Percentiles rank a stretch among this genome's conserved stretches.
These are phyloP conservation scores for Globisporangium emineosum DNA, from an alignment of 352 stramenopile species.

Conservation along the genomic window DNA sequence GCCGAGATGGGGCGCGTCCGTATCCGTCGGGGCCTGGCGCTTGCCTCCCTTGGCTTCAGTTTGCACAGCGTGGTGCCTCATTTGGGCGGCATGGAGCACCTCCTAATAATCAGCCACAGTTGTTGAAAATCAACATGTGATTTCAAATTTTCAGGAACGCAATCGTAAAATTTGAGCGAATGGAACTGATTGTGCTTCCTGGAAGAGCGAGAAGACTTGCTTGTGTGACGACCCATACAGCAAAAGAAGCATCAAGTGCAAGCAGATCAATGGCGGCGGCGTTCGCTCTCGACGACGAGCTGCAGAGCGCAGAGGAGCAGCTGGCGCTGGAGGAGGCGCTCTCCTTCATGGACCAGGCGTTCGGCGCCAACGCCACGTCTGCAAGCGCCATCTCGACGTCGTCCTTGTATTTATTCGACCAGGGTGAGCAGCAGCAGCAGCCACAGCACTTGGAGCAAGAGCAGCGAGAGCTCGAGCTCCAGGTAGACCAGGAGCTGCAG, in stretches of 20 bases:
- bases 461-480: background rate
- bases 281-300: slow-evolving; percentile 7
- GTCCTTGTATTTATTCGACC: background rate
- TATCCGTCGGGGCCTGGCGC: background rate
- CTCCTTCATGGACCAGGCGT: slow-evolving; percentile 4
- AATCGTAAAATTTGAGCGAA: too few relatives aligned
- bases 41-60: background rate
- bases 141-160: too few relatives aligned
- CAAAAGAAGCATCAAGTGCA: background rate
- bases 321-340: slow-evolving; percentile 12
- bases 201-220: too few relatives aligned
- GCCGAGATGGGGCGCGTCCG: background rate
- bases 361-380: slow-evolving; percentile 11
- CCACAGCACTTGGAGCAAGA: background rate
- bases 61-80: too few relatives aligned
- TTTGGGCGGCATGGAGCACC: too few relatives aligned
- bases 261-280: background rate
- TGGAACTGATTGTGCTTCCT: too few relatives aligned
- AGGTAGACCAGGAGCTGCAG: background rate
- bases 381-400: background rate
- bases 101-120: too few relatives aligned
- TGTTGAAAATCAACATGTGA: too few relatives aligned
- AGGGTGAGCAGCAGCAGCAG: background rate
- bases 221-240: background rate
- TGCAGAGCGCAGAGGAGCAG: slow-evolving; percentile 6